phyloP scores from a whole-genome alignment of 257 asterid genomes.

The Fraxinus excelsior region DNA sequence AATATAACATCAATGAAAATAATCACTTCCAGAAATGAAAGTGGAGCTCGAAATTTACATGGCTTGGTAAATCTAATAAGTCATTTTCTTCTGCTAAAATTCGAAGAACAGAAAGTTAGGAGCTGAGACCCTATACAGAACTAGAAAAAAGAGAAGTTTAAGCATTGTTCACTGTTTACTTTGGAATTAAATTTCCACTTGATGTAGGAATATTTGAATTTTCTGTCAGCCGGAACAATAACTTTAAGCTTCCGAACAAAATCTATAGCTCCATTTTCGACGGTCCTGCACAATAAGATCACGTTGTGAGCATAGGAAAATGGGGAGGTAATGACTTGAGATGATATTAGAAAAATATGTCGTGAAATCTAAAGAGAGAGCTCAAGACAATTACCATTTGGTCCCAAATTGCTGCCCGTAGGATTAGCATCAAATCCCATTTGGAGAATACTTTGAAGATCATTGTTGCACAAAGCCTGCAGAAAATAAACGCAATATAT shows the following conservation, averaged over 20 bases:
- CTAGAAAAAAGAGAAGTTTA: constrained; percentile 28
- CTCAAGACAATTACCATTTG: constrained; percentile 49
- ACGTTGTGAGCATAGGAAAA: background rate
- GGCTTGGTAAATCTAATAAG: constrained; percentile 39
- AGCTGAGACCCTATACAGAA: constrained; percentile 63
- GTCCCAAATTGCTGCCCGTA: constrained; percentile 51
- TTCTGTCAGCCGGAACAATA: constrained; percentile 29
- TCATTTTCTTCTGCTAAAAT: constrained; percentile 79
- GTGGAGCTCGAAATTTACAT: constrained; percentile 46
- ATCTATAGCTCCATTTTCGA: constrained; percentile 55
- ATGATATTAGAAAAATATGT: background rate
- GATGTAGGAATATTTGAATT: constrained; percentile 24
- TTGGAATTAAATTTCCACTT: constrained; percentile 39
- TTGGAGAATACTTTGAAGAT: constrained; percentile 65
- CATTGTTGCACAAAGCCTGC: constrained; percentile 68
- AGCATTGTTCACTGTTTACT: constrained; percentile 31
- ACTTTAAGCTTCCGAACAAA: constrained; percentile 15
- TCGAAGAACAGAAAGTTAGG: constrained; percentile 72
- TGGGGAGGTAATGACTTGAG: background rate
- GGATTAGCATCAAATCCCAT: constrained; percentile 68
- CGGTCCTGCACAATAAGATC: constrained; percentile 41
- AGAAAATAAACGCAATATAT: constrained; percentile 1
- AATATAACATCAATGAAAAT: constrained; percentile 39
- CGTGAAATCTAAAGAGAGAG: background rate
- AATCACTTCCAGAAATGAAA: constrained; percentile 41